Evolutionary conservation across 345 rosid genomes (phyloP).

Genomic region (thale cress (Arabidopsis thaliana)): DNA sequence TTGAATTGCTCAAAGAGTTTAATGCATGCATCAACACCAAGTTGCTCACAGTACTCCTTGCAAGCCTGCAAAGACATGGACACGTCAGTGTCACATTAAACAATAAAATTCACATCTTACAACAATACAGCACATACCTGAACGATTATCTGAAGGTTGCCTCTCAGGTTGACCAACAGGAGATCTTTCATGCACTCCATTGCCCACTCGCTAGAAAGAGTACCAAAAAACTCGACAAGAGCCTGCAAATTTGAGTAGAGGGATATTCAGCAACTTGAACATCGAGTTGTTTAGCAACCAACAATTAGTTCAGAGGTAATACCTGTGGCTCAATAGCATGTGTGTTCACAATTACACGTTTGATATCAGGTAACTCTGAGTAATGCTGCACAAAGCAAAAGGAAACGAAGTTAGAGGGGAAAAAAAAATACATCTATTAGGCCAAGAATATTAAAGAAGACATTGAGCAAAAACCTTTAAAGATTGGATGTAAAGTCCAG

Average conservation of each 20-base stretch:
- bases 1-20: conserved; percentile 98
- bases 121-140: conserved; percentile 62
- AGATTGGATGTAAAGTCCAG: conserved; percentile 92
- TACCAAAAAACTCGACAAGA: conserved; percentile 97
- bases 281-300: conserved; percentile 22
- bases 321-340: conserved; percentile 99
- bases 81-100: conserved; percentile 37
- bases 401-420: conserved; percentile 33
- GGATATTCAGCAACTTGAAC: conserved; percentile 28
- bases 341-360: conserved; percentile 98
- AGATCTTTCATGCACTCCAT: conserved; percentile 99
- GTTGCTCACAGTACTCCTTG: conserved; percentile 98
- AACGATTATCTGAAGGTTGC: conserved; percentile 98
- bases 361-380: conserved; percentile 94
- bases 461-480: conserved; percentile 63
- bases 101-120: conserved; percentile 13
- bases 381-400: conserved; percentile 77
- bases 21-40: conserved; percentile 96
- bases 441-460: conserved; percentile 22
- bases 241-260: conserved; percentile 56
- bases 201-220: conserved; percentile 99
- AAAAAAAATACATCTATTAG: conserved; percentile 10
- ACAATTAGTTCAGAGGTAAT: conserved; percentile 26
- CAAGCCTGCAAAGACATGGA: conserved; percentile 68
- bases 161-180: conserved; percentile 88